phyloP scores from a whole-genome alignment of 306 rosid genomes.

The Senna tora region DNA sequence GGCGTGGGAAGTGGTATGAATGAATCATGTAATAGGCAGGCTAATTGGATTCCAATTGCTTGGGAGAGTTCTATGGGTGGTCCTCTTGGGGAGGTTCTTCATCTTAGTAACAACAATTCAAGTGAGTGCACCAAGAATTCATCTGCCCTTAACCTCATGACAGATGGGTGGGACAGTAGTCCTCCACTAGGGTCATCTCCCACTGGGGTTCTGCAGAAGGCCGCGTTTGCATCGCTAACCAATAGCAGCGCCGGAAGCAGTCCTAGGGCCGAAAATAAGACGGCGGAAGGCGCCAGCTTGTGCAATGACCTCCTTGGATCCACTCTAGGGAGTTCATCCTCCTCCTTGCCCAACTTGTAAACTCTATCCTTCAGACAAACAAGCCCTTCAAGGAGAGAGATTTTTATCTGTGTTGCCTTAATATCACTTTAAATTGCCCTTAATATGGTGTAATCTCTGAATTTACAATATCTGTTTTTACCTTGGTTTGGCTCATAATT shows the following conservation, averaged over 20 bases:
- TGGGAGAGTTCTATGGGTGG: constrained; percentile 91
- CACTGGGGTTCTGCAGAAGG: constrained; percentile 80
- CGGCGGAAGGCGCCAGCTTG: constrained; percentile 65
- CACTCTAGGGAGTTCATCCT: constrained; percentile 46
- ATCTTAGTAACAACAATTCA: constrained; percentile 50
- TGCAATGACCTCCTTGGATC: constrained; percentile 70
- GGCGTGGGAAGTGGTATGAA: constrained; percentile 46
- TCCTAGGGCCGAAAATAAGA: constrained; percentile 76
- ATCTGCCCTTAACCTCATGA: constrained; percentile 78
- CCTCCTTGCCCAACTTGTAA: constrained; percentile 51
- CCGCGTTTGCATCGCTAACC: constrained; percentile 74
- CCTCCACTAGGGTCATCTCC: constrained; percentile 87
- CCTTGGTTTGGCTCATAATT: constrained; percentile 2
- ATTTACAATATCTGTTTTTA: constrained; percentile 2
- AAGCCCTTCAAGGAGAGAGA: not conserved
- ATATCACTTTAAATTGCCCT: constrained; percentile 25
- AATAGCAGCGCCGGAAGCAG: constrained; percentile 95
- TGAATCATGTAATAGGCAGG: constrained; percentile 45
- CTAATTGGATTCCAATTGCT: constrained; percentile 80
- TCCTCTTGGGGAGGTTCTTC: constrained; percentile 89
- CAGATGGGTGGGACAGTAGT: constrained; percentile 75
- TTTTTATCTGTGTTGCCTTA: constrained; percentile 27
- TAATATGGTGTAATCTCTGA: constrained; percentile 12
- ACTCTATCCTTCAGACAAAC: not conserved
- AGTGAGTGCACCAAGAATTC: constrained; percentile 51